phyloP scores from a whole-genome alignment of 2,329 filamentous ascomycete genomes.

The Colletotrichum cereale region DNA sequence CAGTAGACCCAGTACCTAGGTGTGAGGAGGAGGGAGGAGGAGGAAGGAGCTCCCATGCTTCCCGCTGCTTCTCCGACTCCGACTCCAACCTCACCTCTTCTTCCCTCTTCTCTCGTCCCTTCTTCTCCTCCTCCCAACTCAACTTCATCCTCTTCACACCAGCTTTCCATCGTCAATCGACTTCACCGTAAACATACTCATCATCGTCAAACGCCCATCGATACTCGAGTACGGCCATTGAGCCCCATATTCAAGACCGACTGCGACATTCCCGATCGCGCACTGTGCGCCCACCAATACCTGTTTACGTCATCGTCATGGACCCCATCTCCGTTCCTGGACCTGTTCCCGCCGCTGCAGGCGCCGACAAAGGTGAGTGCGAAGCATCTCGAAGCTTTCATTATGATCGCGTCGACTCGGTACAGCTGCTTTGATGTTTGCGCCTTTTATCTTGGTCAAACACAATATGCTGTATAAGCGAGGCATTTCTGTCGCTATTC shows the following conservation, averaged over 20 bases:
- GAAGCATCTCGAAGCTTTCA: background rate
- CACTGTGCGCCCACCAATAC: conserved; percentile 33
- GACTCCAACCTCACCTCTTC: conserved; percentile 39
- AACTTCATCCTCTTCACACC: conserved; percentile 18
- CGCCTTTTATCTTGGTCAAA: background rate
- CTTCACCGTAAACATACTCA: conserved; percentile 2
- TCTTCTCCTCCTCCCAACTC: conserved; percentile 1
- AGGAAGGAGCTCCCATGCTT: conserved; percentile 7
- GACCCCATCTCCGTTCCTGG: conserved; percentile 44
- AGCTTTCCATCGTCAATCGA: conserved; percentile 25
- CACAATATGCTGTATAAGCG: background rate
- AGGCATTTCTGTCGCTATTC: background rate
- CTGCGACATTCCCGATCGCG: conserved; percentile 7
- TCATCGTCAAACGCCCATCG: conserved; percentile 5
- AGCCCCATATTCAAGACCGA: conserved; percentile 9
- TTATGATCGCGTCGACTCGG: conserved; percentile 28
- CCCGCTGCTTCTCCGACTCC: conserved; percentile 19
- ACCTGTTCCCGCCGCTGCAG: conserved; percentile 41
- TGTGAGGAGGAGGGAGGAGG: conserved; percentile 1
- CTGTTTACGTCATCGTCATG: conserved; percentile 52
- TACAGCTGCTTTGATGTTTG: background rate
- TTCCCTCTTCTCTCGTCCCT: conserved; percentile 32
- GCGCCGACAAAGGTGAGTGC: conserved; percentile 48
- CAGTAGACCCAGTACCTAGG: conserved; percentile 20
- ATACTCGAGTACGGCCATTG: conserved; percentile 29